phyloP scores from a whole-genome alignment of 305 asterid species.

The Vinca major region DNA sequence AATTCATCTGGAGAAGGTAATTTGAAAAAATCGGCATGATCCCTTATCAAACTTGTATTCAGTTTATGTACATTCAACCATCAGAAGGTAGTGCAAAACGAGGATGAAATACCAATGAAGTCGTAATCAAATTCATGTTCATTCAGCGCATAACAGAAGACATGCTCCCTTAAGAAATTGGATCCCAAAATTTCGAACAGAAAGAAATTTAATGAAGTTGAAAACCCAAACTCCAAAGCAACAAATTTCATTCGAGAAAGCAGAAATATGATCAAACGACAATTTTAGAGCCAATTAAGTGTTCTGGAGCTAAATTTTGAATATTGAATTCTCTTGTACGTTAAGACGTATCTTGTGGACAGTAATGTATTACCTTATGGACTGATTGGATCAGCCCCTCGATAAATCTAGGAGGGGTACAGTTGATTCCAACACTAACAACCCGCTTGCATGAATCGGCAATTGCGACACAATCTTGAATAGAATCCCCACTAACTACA shows the following conservation, averaged over 20 bases:
- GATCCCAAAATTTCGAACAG: background rate
- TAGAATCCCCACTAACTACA: slow-evolving; percentile 84
- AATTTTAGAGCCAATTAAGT: background rate
- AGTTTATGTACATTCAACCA: background rate
- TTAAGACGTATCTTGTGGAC: background rate
- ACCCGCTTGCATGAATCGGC: slow-evolving; percentile 65
- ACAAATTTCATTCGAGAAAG: background rate
- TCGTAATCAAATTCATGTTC: background rate
- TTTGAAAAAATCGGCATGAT: background rate
- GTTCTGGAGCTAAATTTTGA: background rate
- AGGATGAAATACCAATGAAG: background rate
- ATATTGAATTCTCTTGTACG: background rate
- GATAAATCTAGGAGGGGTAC: slow-evolving; percentile 94
- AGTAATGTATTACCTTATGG: slow-evolving; percentile 43
- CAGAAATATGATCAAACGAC: background rate
- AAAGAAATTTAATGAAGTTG: background rate
- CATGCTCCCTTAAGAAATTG: background rate
- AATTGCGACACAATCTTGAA: slow-evolving; percentile 58
- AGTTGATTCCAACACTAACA: slow-evolving; percentile 81
- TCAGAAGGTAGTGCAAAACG: background rate
- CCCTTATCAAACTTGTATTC: background rate
- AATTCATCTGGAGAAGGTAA: background rate
- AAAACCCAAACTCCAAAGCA: background rate
- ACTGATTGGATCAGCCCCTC: slow-evolving; percentile 56
- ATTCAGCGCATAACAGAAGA: background rate